These are phyloP conservation scores for Fraxinus anomala DNA, from an alignment of 257 asterid genomes.

Conservation along the genomic window DNA sequence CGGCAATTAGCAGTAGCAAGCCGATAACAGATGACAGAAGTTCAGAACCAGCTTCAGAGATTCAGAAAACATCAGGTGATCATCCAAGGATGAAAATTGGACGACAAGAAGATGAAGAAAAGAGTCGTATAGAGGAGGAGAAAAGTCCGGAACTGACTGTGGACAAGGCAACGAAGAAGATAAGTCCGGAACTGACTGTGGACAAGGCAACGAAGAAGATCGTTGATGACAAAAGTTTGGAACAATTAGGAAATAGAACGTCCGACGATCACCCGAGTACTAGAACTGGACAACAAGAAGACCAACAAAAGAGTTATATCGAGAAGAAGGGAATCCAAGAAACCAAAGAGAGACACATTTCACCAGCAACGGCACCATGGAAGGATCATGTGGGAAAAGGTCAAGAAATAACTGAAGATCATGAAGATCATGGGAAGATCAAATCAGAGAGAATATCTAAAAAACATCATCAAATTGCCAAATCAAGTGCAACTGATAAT, in stretches of 20 bases:
- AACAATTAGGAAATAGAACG: constrained; percentile 14
- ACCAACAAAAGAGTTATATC: background rate
- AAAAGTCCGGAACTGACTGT: constrained; percentile 11
- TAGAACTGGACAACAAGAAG: constrained; percentile 17
- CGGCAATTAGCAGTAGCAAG: constrained; percentile 23
- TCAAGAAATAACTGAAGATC: constrained; percentile 28
- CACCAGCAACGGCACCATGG: background rate
- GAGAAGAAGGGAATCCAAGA: constrained; percentile 1
- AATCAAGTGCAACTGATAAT: constrained; percentile 11
- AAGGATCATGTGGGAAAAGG: background rate
- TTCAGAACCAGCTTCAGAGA: constrained; percentile 3
- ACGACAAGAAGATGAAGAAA: constrained; percentile 8
- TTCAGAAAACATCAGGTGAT: constrained; percentile 19
- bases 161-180: constrained; percentile 24
- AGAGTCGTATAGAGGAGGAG: background rate
- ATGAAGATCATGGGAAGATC: constrained; percentile 10
- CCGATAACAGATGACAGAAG: constrained; percentile 25
- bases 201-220: constrained; percentile 24
- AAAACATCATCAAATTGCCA: constrained; percentile 14
- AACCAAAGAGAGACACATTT: constrained; percentile 5
- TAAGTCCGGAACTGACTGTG: constrained; percentile 9
- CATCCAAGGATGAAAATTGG: constrained; percentile 11
- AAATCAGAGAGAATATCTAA: constrained; percentile 27
- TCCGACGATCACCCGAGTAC: constrained; percentile 4
- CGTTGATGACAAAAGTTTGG: constrained; percentile 23